Base-by-base conservation (phyloP, 441 rosid species). In the Theobroma grandiflorum region DNA sequence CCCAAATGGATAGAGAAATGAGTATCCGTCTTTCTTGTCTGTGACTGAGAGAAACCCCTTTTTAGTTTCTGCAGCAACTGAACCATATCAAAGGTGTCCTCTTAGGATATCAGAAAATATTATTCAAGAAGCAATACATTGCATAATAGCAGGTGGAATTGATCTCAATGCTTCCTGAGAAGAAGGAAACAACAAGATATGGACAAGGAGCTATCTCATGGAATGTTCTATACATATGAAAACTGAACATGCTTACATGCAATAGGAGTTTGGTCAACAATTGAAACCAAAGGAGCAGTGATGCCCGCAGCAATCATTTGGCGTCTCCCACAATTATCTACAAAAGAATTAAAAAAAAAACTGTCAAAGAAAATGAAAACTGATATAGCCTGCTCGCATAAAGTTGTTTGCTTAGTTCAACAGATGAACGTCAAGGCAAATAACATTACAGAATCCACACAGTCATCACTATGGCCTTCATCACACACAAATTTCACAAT, bases 31-130 rank as follows among this genome's bases (percentile, higher is more conserved):
- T 76, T 89, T 93, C 83, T 87, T 85, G 90, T 92, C 98, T 14
- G 85, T 75, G 78, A 90, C 95, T 31, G 86, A 15, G 31, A 89
- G 82, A 82, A 91, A 94, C 55, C 95, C 97, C 80, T 91, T 90
- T 77, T 94, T 93, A 82, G 69, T 85, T 89, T 96, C 98, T 94
- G 97, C 98, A 94, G 98, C 97, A 94, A 93, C 99, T 94, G 97
- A 93, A 85, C 88, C 95, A 94, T 86, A 93, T 94, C 96, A 94
- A 95, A 88, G 85, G 85, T 81, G 87, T 88, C 90, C 84, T 89
- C 91, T 91, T 91, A 92, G 95, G 93, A 90, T 86, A 81, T 86
- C 89, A 85, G 87, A 71, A 83, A 74, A 79, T 67, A 77, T 64
- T 72, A 84, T 80, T 78, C 75, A 72, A 77, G 53, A 80, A 81